These are phyloP conservation scores for Hamiltosporidium tvaerminnensis DNA, from an alignment of 371 early-diverging fungal species.

Conservation along the genomic window DNA sequence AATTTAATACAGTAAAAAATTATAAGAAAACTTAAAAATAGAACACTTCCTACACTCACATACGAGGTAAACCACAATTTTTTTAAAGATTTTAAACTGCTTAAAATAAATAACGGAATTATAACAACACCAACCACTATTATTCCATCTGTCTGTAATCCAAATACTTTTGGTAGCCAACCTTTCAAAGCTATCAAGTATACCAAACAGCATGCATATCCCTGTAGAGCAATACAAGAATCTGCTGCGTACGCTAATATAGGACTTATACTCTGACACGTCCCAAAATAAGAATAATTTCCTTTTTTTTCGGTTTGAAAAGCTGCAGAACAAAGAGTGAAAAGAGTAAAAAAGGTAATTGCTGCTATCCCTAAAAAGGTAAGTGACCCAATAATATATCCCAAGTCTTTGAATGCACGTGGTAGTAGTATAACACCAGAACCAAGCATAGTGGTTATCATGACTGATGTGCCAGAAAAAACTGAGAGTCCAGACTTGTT, in stretches of 20 bases:
- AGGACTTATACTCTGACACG: conserved; percentile 12
- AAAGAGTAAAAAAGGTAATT: conserved; percentile 39
- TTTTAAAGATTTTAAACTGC: conserved; percentile 11
- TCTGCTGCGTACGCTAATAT: conserved; percentile 23
- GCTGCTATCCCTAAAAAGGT: conserved; percentile 22
- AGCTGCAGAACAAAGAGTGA: conserved; percentile 28
- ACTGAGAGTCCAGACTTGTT: conserved; percentile 24
- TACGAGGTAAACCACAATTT: conserved; percentile 14
- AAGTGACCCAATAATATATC: conserved; percentile 27
- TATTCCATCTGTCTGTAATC: not conserved
- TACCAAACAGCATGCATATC: conserved; percentile 18
- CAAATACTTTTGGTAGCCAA: conserved; percentile 6
- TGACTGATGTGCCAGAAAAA: conserved; percentile 21
- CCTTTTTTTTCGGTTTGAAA: conserved; percentile 6
- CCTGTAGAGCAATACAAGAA: conserved; percentile 21
- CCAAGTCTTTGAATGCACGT: conserved; percentile 31
- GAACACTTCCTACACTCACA: conserved; percentile 13
- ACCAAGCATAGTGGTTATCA: conserved; percentile 48
- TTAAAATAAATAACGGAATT: conserved; percentile 5
- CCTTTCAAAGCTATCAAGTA: conserved; percentile 20
- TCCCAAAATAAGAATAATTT: conserved; percentile 15
- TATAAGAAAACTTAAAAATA: conserved; percentile 13
- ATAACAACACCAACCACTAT: not conserved
- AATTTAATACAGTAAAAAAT: not conserved
- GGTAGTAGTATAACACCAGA: conserved; percentile 46